Conservation (phyloP, 2,329 filamentous ascomycete species). For the Penicillium sp. region DNA sequence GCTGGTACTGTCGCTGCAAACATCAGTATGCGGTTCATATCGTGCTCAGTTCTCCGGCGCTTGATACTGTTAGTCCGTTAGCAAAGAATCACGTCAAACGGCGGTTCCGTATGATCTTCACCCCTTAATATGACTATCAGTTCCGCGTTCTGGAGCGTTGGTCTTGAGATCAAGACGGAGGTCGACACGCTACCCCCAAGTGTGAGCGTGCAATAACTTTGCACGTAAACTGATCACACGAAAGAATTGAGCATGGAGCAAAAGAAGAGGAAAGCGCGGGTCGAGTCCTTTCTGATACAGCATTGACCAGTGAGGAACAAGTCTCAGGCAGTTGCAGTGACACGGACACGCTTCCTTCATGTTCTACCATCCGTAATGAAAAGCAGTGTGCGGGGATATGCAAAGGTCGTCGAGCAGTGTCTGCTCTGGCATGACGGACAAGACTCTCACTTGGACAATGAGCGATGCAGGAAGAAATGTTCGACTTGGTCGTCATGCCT, state of each 20-base stretch:
- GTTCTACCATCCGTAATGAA: too few relatives aligned
- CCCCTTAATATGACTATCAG: not conserved
- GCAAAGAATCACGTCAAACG: not conserved
- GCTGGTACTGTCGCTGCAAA: slow-evolving; percentile 5
- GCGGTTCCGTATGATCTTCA: not conserved
- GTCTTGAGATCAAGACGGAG: not conserved
- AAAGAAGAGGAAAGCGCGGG: not conserved
- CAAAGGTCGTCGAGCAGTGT: too few relatives aligned
- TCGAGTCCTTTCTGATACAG: not conserved
- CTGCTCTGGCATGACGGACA: too few relatives aligned
- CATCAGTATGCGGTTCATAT: not conserved
- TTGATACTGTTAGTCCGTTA: not conserved
- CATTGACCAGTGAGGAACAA: not conserved
- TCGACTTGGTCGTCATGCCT: not conserved
- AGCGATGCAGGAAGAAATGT: too few relatives aligned
- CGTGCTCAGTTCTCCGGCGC: not conserved
- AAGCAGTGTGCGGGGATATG: too few relatives aligned
- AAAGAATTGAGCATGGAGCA: not conserved
- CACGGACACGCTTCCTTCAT: not conserved
- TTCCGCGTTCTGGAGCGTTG: not conserved
- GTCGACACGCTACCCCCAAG: not conserved
- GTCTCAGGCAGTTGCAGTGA: not conserved
- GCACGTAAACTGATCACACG: not conserved
- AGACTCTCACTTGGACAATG: too few relatives aligned
- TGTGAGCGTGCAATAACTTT: not conserved